Evolutionary conservation across 108 stramenopile genomes (phyloP).

Genomic region (Cyclostephanos tholiformis): DNA sequence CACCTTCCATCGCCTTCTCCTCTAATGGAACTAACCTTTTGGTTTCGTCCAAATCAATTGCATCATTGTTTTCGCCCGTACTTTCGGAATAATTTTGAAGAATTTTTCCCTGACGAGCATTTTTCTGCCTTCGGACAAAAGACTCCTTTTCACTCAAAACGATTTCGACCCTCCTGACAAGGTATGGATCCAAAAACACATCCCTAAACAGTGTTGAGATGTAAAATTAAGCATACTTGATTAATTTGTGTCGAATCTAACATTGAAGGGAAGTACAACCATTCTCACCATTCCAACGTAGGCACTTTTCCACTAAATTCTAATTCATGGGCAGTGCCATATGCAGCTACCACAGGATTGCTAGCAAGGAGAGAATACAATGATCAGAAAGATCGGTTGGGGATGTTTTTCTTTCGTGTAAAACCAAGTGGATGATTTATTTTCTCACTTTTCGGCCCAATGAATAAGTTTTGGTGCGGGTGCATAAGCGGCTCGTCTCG

Average conservation of each 20-base stretch:
- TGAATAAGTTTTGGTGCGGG: conserved; percentile 77
- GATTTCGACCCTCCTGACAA: conserved; percentile 68
- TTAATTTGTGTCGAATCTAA: neutral
- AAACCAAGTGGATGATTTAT: neutral
- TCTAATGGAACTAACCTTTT: neutral
- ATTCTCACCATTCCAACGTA: neutral
- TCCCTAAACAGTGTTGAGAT: conserved; percentile 60
- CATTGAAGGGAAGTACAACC: neutral
- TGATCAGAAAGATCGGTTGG: neutral
- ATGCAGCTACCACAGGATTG: conserved; percentile 90
- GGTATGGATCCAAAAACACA: conserved; percentile 79
- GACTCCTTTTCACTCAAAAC: conserved; percentile 67
- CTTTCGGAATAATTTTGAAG: neutral
- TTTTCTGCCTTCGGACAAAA: conserved; percentile 49
- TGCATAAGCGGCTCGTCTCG: conserved; percentile 62
- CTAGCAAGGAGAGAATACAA: conserved; percentile 8
- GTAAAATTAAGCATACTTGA: conserved; percentile 21
- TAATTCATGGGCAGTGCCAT: conserved; percentile 72
- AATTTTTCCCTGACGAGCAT: conserved; percentile 26
- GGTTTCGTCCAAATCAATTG: neutral
- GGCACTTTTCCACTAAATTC: conserved; percentile 61
- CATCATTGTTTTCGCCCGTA: neutral
- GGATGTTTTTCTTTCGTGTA: neutral
- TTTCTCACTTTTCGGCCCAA: conserved; percentile 82
- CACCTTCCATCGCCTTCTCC: conserved; percentile 18